Conservation (phyloP, 352 stramenopile genomes). For the Globisporangium uncinulatum region DNA sequence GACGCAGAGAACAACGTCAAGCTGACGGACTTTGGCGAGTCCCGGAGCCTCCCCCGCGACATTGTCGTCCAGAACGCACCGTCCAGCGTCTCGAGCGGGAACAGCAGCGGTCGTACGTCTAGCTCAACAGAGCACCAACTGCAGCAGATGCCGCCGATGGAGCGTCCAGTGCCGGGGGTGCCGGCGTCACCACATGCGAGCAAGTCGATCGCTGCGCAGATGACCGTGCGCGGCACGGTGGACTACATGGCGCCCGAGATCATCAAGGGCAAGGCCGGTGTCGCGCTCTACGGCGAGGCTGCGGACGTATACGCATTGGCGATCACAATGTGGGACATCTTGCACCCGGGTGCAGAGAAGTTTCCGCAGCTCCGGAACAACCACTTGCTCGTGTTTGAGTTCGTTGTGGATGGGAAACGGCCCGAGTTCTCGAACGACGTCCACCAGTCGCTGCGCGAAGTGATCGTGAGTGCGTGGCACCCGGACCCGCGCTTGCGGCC, state of each 20-base stretch:
- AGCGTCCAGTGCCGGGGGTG: background rate
- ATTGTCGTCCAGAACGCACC: slow-evolving; percentile 1
- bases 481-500: slow-evolving; percentile 40
- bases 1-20: slow-evolving; percentile 47
- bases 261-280: slow-evolving; percentile 39
- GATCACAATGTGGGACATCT: slow-evolving; percentile 66
- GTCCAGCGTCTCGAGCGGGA: background rate
- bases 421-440: slow-evolving; percentile 26
- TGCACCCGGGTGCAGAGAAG: slow-evolving; percentile 43
- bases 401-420: slow-evolving; percentile 36
- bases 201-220: slow-evolving; percentile 13
- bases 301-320: slow-evolving; percentile 67
- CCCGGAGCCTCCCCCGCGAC: slow-evolving; percentile 27
- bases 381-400: slow-evolving; percentile 46
- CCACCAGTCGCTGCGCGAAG: slow-evolving; percentile 33
- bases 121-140: slow-evolving; percentile 4
- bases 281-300: slow-evolving; percentile 49
- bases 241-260: slow-evolving; percentile 76
- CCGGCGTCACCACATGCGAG: background rate
- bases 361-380: slow-evolving; percentile 31
- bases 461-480: slow-evolving; percentile 55
- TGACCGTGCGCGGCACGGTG: slow-evolving; percentile 65
- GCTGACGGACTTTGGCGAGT: slow-evolving; percentile 67
- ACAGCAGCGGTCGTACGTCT: background rate
- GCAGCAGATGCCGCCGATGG: slow-evolving; percentile 2